Conservation (phyloP, 2,329 filamentous ascomycete species). For the Sclerotinia nivalis region DNA sequence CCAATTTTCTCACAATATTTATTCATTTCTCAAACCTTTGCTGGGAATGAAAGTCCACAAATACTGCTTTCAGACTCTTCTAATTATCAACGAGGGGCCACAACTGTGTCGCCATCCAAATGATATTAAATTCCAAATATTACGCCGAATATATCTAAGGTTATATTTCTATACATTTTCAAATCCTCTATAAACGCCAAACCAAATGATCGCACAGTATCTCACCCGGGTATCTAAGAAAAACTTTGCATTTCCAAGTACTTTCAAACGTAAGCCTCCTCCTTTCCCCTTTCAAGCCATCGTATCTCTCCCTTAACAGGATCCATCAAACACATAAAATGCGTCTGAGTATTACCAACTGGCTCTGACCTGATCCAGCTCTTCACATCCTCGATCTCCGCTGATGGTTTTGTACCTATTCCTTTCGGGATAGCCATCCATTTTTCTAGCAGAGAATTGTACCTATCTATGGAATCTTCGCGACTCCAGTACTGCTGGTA, state of each 20-base stretch:
- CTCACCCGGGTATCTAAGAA: background rate
- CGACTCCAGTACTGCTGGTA: slow-evolving; percentile 43
- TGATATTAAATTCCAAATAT: too few relatives aligned
- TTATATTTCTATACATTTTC: background rate
- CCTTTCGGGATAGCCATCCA: slow-evolving; percentile 27
- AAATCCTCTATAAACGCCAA: background rate
- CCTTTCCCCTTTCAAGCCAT: slow-evolving; percentile 44
- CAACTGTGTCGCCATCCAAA: too few relatives aligned
- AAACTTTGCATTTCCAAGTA: background rate
- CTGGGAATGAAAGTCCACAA: too few relatives aligned
- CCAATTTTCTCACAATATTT: too few relatives aligned
- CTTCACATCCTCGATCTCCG: slow-evolving; percentile 43
- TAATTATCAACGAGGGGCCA: too few relatives aligned
- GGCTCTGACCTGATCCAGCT: slow-evolving; percentile 54
- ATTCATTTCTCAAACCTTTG: background rate
- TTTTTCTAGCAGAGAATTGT: slow-evolving; percentile 30
- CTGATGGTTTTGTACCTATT: slow-evolving; percentile 31
- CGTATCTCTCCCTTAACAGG: slow-evolving; percentile 49
- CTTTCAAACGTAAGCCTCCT: background rate
- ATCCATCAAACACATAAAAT: slow-evolving; percentile 61
- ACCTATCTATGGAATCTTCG: slow-evolving; percentile 44
- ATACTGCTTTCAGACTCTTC: too few relatives aligned
- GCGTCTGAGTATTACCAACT: slow-evolving; percentile 57
- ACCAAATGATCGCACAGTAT: background rate
- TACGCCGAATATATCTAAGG: too few relatives aligned